Base-by-base conservation (phyloP, 2,329 filamentous ascomycete species). In the Ceratocystis smalleyi region DNA sequence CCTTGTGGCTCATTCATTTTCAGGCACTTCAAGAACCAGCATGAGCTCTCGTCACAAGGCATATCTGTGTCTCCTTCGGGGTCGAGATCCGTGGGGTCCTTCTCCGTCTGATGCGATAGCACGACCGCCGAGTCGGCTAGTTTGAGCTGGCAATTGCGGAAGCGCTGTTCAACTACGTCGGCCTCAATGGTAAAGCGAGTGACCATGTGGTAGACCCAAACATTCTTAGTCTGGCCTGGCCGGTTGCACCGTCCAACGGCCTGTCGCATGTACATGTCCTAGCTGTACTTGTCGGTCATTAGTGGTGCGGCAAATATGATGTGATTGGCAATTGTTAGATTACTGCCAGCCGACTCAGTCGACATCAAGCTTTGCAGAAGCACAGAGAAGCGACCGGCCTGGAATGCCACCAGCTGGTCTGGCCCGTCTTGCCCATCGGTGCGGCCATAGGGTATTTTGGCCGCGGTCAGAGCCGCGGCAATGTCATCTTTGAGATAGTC, bases 301-400 rank as follows among this genome's bases (percentile, higher is more conserved):
- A 73, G 70, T 0, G 76, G 74, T 4, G 70, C 73, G 0, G 73
- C 70, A 62, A 78, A 77, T 51, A 78, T 71, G 60, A 78, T 69
- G 63, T 77, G 76, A 64, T 75, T 77, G 0, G 76, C 76, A 24
- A 72, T 70, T 10, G 73, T 73, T 12, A 77, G 69, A 66, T 78
- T 78, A 27, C 72, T 73, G 0, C 77, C 77, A 0, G 77, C 74
- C 2, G 75, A 73, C 35, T 75, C 72, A 3, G 71, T 69, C 7
- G 71, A 72, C 68, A 73, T 74, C 43, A 77, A 71, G 40, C 72
- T 72, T 61, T 77, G 71, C 3, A 78, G 67, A 19, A 76, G 69
- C 1, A 77, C 70, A 1, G 61, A 12, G 19, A 35, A 35, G 7
- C 15, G 32, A 12, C 63, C 65, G 2, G 45, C 22, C 43, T 68